Conservation (phyloP, 495 filamentous ascomycete genomes). For the Lasiosphaeriaceae sp. region DNA sequence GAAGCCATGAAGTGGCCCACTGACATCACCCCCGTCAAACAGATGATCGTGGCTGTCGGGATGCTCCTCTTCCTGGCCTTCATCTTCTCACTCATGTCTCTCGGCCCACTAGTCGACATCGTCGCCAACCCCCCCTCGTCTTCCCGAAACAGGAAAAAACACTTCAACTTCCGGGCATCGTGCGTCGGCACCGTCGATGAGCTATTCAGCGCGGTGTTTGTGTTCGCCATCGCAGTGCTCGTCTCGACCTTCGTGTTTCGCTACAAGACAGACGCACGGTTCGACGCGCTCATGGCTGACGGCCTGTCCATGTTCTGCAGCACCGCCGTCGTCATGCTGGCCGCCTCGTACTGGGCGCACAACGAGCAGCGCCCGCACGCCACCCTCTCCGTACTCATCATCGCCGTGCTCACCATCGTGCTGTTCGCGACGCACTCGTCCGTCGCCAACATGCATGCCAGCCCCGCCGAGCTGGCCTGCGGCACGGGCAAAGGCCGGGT, state of each 20-base stretch:
- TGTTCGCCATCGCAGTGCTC: conserved; percentile 17
- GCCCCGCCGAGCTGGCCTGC: conserved; percentile 14
- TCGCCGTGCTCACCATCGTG: conserved; percentile 11
- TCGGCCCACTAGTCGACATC: conserved; percentile 9
- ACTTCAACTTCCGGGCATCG: conserved; percentile 16
- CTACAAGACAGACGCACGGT: conserved; percentile 16
- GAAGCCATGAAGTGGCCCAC: too few species aligned
- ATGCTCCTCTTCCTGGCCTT: conserved; percentile 16
- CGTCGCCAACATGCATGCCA: conserved; percentile 15
- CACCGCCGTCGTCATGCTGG: conserved; percentile 18
- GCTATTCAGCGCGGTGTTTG: conserved; percentile 15
- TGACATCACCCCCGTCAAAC: too few species aligned
- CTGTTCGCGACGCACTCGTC: conserved; percentile 16
- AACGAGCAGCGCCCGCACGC: conserved; percentile 11
- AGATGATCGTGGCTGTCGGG: conserved; percentile 17
- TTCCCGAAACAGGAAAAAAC: neutral
- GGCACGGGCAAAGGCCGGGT: conserved; percentile 6
- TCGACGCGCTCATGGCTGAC: conserved; percentile 23
- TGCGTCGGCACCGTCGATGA: conserved; percentile 15
- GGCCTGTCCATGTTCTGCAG: conserved; percentile 15
- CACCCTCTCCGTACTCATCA: conserved; percentile 3
- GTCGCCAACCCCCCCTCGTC: conserved; percentile 2
- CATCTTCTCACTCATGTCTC: conserved; percentile 9
- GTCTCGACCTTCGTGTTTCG: conserved; percentile 20
- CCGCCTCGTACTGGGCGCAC: conserved; percentile 17